phyloP scores from a whole-genome alignment of 768 basidiomycete species.

The Mycena kentingensis region DNA sequence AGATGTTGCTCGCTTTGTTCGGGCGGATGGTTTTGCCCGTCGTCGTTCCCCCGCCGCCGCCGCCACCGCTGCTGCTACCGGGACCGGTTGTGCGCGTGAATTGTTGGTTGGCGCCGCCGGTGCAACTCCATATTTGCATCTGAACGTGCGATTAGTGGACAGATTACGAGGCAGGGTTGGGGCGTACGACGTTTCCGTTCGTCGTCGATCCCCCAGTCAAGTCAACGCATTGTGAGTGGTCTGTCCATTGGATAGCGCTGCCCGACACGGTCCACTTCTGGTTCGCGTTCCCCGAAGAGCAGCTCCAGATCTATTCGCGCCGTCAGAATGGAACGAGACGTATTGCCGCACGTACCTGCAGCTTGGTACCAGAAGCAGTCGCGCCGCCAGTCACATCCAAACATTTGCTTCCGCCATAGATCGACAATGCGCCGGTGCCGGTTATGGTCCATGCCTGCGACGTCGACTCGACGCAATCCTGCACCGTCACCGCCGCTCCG shows the following conservation, averaged over 20 bases:
- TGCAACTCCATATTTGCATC: slow-evolving; percentile 14
- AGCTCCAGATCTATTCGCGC: slow-evolving; percentile 23
- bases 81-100: slow-evolving; percentile 11
- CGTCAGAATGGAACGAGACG: neutral
- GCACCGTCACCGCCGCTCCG: slow-evolving; percentile 26
- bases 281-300: slow-evolving; percentile 18
- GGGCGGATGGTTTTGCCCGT: no score
- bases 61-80: neutral
- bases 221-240: slow-evolving; percentile 11
- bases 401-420: slow-evolving; percentile 24
- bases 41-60: no score
- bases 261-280: slow-evolving; percentile 20
- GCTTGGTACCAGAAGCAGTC: slow-evolving; percentile 26
- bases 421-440: slow-evolving; percentile 16
- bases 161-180: neutral
- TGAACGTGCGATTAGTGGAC: neutral
- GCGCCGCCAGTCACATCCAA: slow-evolving; percentile 25
- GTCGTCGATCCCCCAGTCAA: slow-evolving; percentile 5
- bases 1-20: no score
- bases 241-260: slow-evolving; percentile 9
- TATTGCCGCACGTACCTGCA: slow-evolving; percentile 17
- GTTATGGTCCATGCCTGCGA: slow-evolving; percentile 27
- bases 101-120: slow-evolving; percentile 5
- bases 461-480: slow-evolving; percentile 18
- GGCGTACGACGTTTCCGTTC: slow-evolving; percentile 7